Conservation (phyloP, 202 grass and related monocot species). For the Elaeis oleifera region DNA sequence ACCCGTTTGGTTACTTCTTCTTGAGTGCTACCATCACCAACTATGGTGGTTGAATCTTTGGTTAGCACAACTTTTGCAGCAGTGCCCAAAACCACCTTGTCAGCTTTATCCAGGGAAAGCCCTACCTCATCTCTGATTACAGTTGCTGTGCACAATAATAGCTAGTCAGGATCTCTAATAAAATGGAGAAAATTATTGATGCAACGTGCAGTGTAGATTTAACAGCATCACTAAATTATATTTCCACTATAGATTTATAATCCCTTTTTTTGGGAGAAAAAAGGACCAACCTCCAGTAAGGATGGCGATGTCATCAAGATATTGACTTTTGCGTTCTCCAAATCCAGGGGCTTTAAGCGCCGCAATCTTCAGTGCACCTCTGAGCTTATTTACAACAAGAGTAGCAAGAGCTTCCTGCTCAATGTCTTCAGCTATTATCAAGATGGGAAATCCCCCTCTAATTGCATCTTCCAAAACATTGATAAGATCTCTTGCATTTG, state of each 20-base stretch:
- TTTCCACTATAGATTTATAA: no score
- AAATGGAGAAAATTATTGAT: no score
- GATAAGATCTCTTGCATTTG: constrained; percentile 86
- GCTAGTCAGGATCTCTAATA: background rate
- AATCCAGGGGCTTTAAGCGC: constrained; percentile 95
- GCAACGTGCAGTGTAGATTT: no score
- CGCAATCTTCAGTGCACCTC: constrained; percentile 84
- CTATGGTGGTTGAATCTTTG: constrained; percentile 88
- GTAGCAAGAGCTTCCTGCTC: constrained; percentile 98
- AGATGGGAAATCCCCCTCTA: constrained; percentile 68
- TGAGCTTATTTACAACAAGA: constrained; percentile 93
- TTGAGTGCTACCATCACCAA: constrained; percentile 89
- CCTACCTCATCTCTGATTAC: constrained; percentile 94
- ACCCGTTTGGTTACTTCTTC: constrained; percentile 93
- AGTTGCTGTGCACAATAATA: constrained; percentile 40
- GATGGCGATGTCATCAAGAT: constrained; percentile 95
- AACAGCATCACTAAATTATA: no score
- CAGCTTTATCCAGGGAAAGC: constrained; percentile 80
- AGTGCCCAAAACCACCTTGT: constrained; percentile 63
- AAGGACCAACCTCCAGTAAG: constrained; percentile 60
- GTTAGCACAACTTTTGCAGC: constrained; percentile 86
- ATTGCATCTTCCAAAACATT: constrained; percentile 95
- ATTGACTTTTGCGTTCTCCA: constrained; percentile 88
- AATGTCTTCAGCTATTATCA: constrained; percentile 94
- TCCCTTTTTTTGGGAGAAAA: no score